Base-by-base conservation (phyloP, 192 early-diverging fungal species). In the Chytriomyces hyalinus region DNA sequence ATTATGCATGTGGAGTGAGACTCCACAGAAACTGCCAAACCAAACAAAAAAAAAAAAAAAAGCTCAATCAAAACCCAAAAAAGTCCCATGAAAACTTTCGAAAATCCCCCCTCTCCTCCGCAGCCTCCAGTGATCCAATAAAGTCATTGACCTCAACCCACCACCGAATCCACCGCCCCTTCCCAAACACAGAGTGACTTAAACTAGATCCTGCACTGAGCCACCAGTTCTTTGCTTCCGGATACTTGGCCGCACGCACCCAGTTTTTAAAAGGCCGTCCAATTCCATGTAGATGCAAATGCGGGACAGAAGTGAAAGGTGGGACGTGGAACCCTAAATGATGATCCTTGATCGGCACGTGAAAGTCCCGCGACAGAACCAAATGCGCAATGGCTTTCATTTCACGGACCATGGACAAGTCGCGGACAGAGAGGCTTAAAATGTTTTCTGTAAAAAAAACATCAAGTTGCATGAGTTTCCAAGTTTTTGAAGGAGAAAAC, bases 271-370 rank as follows among this genome's bases (percentile, higher is more conserved):
- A 92, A 3, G 88, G 85, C 71, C 83, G 78, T 1, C 81, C 91
- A 5, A 92, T 67, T 8, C 85, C 86, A 82, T 92, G 92, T 17
- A 92, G 72, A 78, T 92, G 92, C 26, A 93, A 74, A 84, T 93
- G 92, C 22, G 83, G 47, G n/a, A 93, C 83, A 3, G 85, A 85
- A 45, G 85, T 89, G 77, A 90, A 93, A 0, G 91, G 92, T 11
- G 92, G 92, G 6, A 91, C 78, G 72, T 93, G 92, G 76, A 92
- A 93, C 8, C 92, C 91, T 8, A 92, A 47, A 10, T 85, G 75
- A 20, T 75, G 77, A 10, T 83, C 70, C 8, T 66, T 47, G 51
- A 73, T 6, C n/a, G 68, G 71, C 65, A 73, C 17, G 5, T 47
- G 46, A 79, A 61, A 49, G 66, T 57, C 15, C 28, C 47, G 50